Evolutionary conservation across 202 grass and related monocot species (phyloP), one percentile per base, ranked within the genome.

Genomic region (Panicum hallii): DNA sequence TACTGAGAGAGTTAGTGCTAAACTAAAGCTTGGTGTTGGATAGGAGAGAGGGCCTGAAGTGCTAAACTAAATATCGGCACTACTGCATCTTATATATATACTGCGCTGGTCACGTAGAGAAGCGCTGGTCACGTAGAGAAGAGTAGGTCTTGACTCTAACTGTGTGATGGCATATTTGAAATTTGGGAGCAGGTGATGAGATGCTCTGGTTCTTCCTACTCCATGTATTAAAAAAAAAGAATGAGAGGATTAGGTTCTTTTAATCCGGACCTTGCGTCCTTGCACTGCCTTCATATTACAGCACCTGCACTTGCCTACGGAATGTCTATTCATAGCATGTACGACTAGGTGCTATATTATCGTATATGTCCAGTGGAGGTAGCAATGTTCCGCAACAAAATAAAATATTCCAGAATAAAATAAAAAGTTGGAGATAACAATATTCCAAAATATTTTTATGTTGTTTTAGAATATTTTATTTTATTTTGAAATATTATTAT

Each of bases 171-270:
- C 3, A 58, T 6, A 28, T 42, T 43, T 23, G 23, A 53, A 8
- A 55, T 44, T n/a, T 67, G n/a, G 34, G 82, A 76, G 48, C 17
- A 47, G 62, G 42, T 56, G 23, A 43, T 56, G 36, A 8, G 38
- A 76, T 70, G 3, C 64, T 85, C 57, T 61, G 53, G 74, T 50
- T 41, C 11, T 49, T 40, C 44, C 28, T 19, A 43, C 54, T 38
- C 64, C 20, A 52, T 36, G 8, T 32, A 61, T 85, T 49, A 40
- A 46, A 77, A 52, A 52, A 52, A 23, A 52, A 26, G 16, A 23
- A 38, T 45, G 32, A 28, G 26, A 49, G 47, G 20, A 22, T 46
- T 71, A 13, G 7, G 44, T 52, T 23, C 9, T 70, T 69, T 28
- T n/a, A 42, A 20, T 43, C 56, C 70, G 43, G 23, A 22, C 63